Evolutionary conservation across 306 rosid genomes (phyloP), one percentile per base, ranked within the genome.

Genomic region (Cicer judaicum): DNA sequence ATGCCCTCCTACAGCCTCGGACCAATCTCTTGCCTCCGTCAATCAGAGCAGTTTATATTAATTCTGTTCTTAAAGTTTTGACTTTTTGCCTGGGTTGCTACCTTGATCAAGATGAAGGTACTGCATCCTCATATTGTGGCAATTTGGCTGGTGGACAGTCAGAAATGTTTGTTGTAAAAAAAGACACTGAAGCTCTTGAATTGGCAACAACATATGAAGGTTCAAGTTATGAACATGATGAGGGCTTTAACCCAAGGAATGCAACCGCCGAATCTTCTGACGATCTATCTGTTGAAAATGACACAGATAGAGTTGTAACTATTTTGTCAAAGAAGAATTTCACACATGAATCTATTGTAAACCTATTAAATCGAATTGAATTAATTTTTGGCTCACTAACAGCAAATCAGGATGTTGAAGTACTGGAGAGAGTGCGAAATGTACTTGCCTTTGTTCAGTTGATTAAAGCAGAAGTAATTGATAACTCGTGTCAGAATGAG

Each of bases 1-100:
- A 94, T 74, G 96, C 97, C 55, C 89, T 94, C 18, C 81, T 94
- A 56, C 98, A 94, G 76, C 98, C 98, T 78, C 92, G 98, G 42
- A 87, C 91, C 46, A 84, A 64, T 85, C 93, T 94, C 65, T 86
- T 94, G 89, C 92, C 93, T 1, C 88, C 88, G n/a, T 82, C 78
- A 2, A 77, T 92, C 14, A 88, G 91, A 82, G 90, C 97, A 38
- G 90, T 94, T 59, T 94, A 94, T 82, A 66, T 92, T 54, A 97
- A 88, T 72, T 86, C 98, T 86, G 85, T 88, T 62, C 83, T 94
- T 70, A 91, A 91, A 80, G 88, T 90, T 13, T 59, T 88, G 13
- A 16, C 78, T 44, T 91, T 88, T 91, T 90, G 87, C 70, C 68
- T 94, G 52, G 84, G 85, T 43, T 78, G 84, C 70, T 89, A 85